Base-by-base conservation (phyloP, 1,139 yeast genomes). In the Casaregolazyma lundiana region DNA sequence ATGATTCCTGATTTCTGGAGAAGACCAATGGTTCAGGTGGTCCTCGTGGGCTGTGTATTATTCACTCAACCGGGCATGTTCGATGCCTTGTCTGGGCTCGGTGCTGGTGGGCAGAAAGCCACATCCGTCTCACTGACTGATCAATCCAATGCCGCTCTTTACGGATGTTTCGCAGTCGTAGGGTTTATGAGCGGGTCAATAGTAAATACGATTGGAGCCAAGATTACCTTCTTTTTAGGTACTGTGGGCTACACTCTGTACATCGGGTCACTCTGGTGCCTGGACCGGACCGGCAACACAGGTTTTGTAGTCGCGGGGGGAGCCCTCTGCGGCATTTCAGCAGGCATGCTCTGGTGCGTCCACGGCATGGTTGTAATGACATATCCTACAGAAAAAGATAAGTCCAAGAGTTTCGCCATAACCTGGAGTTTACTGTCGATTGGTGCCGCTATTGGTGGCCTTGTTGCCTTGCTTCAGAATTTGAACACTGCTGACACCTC, bases 61-160 rank as follows among this genome's bases (percentile, higher is more conserved):
- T 52, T 52, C 42, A 44, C 49, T 35, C 53, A 47, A 20, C 55
- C 55, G 15, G 55, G 55, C 7, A 52, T 52, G 54, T 52, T 51
- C 35, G 54, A 52, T 32, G 55, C 55, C 32, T 24, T 51, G 15
- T 45, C 51, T 9, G 55, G 54, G 5, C 48, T 52, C 5, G 55
- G 55, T 13, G 54, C 55, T 18, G 52, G 52, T 9, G 52, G 52
- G 5, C 46, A 42, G 37, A 29, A 41, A 34, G 49, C 46, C 9
- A 17, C 47, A 2, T 47, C 50, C 9, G 53, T 50, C 4, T 46
- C 53, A 6, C 13, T 51, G 41, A 50, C 54, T 19, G 54, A 51
- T 30, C 36, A 34, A 6, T 48, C 54, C 5, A 50, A 51, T 32
- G 52, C 54, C 24, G 38, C 53, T 22, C 35, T 51, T 19, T 51